Evolutionary conservation across 495 filamentous ascomycete genomes (phyloP).

Genomic region (Massariosphaeria phaeospora): DNA sequence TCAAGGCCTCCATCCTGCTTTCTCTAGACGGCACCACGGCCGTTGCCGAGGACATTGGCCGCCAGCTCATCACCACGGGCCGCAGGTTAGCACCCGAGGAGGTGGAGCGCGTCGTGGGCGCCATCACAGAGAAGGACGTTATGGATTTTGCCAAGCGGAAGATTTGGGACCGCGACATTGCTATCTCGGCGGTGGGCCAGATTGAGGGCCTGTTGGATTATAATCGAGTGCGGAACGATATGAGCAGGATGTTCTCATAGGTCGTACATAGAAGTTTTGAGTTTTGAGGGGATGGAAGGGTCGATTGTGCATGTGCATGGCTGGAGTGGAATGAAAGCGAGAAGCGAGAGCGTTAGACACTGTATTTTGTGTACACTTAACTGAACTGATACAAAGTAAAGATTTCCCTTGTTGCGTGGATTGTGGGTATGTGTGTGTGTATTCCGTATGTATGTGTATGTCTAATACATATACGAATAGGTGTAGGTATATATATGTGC

Average conservation of each 20-base stretch:
- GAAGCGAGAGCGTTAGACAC: not conserved
- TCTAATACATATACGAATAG: too few species aligned
- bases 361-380: slow-evolving; percentile 32
- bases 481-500: not conserved
- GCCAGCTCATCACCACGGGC: slow-evolving; percentile 96
- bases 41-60: slow-evolving; percentile 95
- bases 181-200: slow-evolving; percentile 83
- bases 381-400: slow-evolving; percentile 6
- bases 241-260: slow-evolving; percentile 70
- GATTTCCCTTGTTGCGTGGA: slow-evolving; percentile 3
- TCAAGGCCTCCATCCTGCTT: slow-evolving; percentile 96
- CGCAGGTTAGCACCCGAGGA: slow-evolving; percentile 85
- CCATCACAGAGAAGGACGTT: slow-evolving; percentile 92
- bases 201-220: slow-evolving; percentile 92
- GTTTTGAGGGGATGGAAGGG: not conserved
- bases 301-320: not conserved
- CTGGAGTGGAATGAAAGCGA: not conserved
- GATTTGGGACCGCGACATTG: slow-evolving; percentile 95
- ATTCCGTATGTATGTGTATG: not conserved
- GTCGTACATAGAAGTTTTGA: too few species aligned
- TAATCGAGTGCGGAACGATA: slow-evolving; percentile 79
- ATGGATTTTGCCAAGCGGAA: slow-evolving; percentile 87
- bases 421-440: not conserved
- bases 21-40: slow-evolving; percentile 96
- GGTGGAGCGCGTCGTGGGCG: slow-evolving; percentile 83